Percentiles rank a stretch among this genome's conserved stretches.
phyloP scores from a whole-genome alignment of 345 rosid species.

The Hibiscus trionum region DNA sequence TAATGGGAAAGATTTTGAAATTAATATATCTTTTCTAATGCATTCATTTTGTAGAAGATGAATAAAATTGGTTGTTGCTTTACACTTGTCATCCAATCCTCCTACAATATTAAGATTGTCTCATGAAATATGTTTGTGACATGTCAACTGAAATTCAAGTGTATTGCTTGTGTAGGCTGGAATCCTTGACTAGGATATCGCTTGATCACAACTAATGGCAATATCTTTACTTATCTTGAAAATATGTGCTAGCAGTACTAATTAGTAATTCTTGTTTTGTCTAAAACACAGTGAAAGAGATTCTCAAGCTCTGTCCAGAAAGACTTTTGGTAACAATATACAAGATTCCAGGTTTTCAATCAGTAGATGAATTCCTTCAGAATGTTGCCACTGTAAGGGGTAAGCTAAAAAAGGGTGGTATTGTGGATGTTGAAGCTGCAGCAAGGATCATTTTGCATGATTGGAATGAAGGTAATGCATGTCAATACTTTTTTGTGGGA shows the following conservation, averaged over 20 bases:
- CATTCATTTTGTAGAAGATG: not conserved
- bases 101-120: not conserved
- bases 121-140: not conserved
- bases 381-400: slow-evolving; percentile 86
- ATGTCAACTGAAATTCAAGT: not conserved
- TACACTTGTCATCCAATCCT: not conserved
- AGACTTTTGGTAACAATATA: slow-evolving; percentile 58
- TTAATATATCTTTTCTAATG: not conserved
- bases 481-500: not conserved
- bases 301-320: slow-evolving; percentile 70
- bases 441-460: slow-evolving; percentile 69
- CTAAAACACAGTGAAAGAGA: slow-evolving; percentile 63
- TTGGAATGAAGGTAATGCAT: slow-evolving; percentile 15
- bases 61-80: not conserved
- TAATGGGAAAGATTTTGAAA: not conserved
- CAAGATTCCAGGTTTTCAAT: slow-evolving; percentile 66
- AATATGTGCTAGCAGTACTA: not conserved
- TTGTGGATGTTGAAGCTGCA: slow-evolving; percentile 79
- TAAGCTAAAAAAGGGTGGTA: slow-evolving; percentile 91
- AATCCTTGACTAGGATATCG: not conserved
- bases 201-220: not conserved
- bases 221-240: slow-evolving; percentile 1
- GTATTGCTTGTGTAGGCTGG: not conserved
- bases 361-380: slow-evolving; percentile 82
- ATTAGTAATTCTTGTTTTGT: slow-evolving; percentile 11